Percentiles rank a stretch among this genome's conserved stretches.
phyloP scores from a whole-genome alignment of 2,329 filamentous ascomycete species.

The Chaetothyriales sp. region DNA sequence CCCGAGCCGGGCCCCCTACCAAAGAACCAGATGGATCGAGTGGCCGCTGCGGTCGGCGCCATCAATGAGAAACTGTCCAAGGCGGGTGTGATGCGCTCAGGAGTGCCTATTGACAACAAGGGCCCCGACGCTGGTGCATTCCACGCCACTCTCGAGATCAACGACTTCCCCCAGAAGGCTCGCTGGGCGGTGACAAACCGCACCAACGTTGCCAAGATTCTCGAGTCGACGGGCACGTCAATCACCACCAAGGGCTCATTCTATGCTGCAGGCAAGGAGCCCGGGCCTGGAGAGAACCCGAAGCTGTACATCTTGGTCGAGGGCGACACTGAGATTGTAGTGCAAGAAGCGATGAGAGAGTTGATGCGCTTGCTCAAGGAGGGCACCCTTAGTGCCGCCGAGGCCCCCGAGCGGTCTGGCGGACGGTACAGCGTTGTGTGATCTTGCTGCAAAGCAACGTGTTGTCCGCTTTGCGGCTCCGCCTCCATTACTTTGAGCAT shows the following conservation, averaged over 20 bases:
- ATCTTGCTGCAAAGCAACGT: no score
- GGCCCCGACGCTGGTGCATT: conserved; percentile 92
- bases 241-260: conserved; percentile 96
- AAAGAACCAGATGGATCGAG: conserved; percentile 66
- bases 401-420: conserved; percentile 66
- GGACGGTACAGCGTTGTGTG: conserved; percentile 78
- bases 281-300: conserved; percentile 58
- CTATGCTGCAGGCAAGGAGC: conserved; percentile 69
- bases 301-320: conserved; percentile 97
- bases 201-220: conserved; percentile 94
- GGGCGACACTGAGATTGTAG: conserved; percentile 85
- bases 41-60: conserved; percentile 74
- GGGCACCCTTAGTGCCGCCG: conserved; percentile 74
- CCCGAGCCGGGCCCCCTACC: conserved; percentile 26
- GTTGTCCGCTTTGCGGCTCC: not conserved
- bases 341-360: conserved; percentile 80
- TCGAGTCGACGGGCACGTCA: conserved; percentile 84
- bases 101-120: conserved; percentile 95
- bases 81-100: conserved; percentile 74
- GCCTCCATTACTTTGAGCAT: no score
- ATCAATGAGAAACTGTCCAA: conserved; percentile 85
- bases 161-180: conserved; percentile 95
- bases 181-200: conserved; percentile 97
- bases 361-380: conserved; percentile 77
- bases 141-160: conserved; percentile 95